Conservation (phyloP, 129 eudicot genomes). For the Lactuca saligna region DNA sequence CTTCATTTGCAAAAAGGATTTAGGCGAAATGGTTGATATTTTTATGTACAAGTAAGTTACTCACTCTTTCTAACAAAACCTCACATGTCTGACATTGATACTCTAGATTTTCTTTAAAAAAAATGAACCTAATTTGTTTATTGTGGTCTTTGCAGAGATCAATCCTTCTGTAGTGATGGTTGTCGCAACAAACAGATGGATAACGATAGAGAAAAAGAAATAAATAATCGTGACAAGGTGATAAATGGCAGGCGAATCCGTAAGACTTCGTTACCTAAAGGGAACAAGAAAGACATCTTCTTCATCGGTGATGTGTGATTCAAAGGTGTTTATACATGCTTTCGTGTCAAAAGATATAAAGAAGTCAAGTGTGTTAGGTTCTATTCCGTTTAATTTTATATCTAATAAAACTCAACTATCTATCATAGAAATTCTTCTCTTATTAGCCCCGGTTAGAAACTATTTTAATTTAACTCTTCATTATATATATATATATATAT, state of each 20-base stretch:
- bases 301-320: background rate
- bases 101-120: background rate
- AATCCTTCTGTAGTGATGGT: background rate
- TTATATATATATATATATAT: too few relatives aligned
- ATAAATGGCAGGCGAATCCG: background rate
- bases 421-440: too few relatives aligned
- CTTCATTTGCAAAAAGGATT: background rate
- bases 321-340: background rate
- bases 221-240: background rate
- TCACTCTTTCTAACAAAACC: background rate
- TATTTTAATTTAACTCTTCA: too few relatives aligned
- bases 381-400: too few relatives aligned
- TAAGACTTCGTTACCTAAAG: background rate
- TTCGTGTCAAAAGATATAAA: background rate
- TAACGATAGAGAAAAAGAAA: background rate
- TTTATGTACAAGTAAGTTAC: background rate
- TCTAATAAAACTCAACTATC: too few relatives aligned
- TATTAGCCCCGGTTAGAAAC: too few relatives aligned
- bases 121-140: background rate
- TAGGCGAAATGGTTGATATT: background rate
- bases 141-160: background rate
- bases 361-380: background rate
- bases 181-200: background rate
- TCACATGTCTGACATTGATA: background rate
- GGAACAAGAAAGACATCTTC: background rate